Conservation (phyloP, 1,284 basidiomycete genomes). For the Tetrapyrgos nigripes region DNA sequence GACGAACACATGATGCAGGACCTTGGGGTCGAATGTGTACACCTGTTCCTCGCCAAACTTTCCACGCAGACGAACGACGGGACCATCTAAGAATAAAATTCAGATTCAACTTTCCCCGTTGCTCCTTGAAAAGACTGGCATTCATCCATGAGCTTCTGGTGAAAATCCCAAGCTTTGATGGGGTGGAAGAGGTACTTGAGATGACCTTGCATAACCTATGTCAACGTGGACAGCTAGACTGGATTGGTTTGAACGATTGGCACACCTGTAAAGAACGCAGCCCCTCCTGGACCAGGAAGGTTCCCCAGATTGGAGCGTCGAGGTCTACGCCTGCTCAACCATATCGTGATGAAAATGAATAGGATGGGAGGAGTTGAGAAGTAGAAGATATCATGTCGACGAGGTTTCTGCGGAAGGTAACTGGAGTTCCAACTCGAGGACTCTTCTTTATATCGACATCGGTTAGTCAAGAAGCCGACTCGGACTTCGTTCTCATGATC, state of each 20-base stretch:
- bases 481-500: too few relatives aligned
- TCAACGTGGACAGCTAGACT: too few relatives aligned
- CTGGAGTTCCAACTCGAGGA: too few relatives aligned
- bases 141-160: not conserved
- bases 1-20: constrained; percentile 4
- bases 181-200: not conserved
- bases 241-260: not conserved
- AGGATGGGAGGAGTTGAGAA: not conserved
- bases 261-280: not conserved
- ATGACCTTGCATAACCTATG: not conserved
- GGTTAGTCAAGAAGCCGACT: too few relatives aligned
- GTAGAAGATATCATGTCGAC: not conserved
- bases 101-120: not conserved
- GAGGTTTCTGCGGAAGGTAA: too few relatives aligned
- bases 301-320: not conserved
- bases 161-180: not conserved
- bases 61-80: not conserved
- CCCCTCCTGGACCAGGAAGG: not conserved
- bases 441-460: too few relatives aligned
- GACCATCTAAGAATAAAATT: not conserved
- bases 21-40: constrained; percentile 4
- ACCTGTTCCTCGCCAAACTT: not conserved
- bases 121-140: not conserved
- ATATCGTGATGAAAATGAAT: not conserved
- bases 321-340: not conserved